These are phyloP conservation scores for Edaphochlamys debaryana DNA, from an alignment of 139 green algal genomes.

Conservation along the genomic window DNA sequence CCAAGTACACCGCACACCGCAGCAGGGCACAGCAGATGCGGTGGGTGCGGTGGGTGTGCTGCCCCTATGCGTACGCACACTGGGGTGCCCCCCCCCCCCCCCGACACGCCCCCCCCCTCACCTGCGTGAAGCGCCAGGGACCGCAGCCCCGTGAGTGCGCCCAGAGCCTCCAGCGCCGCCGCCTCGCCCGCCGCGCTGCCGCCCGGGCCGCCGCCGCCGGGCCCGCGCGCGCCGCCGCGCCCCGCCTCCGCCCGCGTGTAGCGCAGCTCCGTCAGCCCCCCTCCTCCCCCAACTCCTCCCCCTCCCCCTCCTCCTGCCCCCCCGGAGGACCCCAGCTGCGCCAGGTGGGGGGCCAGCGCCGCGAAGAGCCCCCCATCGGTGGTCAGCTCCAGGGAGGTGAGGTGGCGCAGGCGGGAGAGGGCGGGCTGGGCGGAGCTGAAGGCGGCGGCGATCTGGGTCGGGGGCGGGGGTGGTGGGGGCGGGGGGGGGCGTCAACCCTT, in stretches of 20 bases:
- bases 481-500: background rate
- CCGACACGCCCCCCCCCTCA: background rate
- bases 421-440: background rate
- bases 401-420: constrained; percentile 5
- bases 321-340: too few species aligned
- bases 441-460: background rate
- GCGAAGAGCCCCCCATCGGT: background rate
- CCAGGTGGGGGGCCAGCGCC: background rate
- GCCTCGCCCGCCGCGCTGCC: background rate
- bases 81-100: background rate
- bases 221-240: background rate
- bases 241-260: constrained; percentile 21
- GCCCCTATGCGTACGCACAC: too few species aligned
- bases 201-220: background rate
- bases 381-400: constrained; percentile 28
- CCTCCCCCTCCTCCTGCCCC: too few species aligned
- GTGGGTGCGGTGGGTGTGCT: too few species aligned
- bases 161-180: background rate
- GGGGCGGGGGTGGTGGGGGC: background rate
- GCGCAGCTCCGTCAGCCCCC: constrained; percentile 13
- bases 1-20: background rate
- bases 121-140: background rate
- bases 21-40: background rate
- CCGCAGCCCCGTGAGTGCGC: background rate
- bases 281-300: too few species aligned